Conservation (phyloP, 2,329 filamentous ascomycete genomes). For the Cytospora mali region DNA sequence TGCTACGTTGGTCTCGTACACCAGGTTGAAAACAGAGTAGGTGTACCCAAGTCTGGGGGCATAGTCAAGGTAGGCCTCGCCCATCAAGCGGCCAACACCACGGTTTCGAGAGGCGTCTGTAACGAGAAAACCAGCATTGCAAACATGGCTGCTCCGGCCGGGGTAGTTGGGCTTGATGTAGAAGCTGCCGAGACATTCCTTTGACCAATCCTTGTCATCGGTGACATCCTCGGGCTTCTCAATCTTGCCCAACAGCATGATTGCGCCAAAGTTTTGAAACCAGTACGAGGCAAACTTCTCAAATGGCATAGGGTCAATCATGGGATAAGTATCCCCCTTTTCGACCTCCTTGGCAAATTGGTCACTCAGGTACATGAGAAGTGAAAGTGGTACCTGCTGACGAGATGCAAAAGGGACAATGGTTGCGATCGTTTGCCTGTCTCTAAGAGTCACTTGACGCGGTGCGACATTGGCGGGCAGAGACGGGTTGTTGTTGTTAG, state of each 20-base stretch:
- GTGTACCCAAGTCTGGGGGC: conserved; percentile 81
- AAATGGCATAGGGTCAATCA: conserved; percentile 75
- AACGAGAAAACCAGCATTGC: conserved; percentile 80
- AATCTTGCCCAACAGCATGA: conserved; percentile 83
- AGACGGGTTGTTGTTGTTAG: conserved; percentile 58
- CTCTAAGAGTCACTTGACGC: conserved; percentile 78
- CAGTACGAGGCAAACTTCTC: conserved; percentile 80
- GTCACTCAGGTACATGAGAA: conserved; percentile 77
- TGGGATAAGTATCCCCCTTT: conserved; percentile 88
- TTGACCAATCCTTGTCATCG: conserved; percentile 72
- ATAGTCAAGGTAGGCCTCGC: conserved; percentile 77
- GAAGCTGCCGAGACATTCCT: conserved; percentile 83
- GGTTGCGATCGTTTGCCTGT: conserved; percentile 81
- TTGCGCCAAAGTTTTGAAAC: conserved; percentile 87
- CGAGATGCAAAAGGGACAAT: conserved; percentile 81
- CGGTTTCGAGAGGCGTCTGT: conserved; percentile 73
- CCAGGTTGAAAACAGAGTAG: conserved; percentile 91
- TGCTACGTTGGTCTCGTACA: conserved; percentile 91
- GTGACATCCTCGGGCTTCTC: conserved; percentile 60
- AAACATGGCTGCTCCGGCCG: conserved; percentile 86
- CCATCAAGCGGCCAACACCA: conserved; percentile 75
- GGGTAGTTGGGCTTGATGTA: conserved; percentile 96
- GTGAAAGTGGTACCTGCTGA: conserved; percentile 71
- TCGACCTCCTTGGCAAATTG: conserved; percentile 90
- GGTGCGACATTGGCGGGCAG: conserved; percentile 71